Evolutionary conservation across 805 yeast species (phyloP), one percentile per base, ranked within the genome.

Genomic region (Saturnispora quitensis): DNA sequence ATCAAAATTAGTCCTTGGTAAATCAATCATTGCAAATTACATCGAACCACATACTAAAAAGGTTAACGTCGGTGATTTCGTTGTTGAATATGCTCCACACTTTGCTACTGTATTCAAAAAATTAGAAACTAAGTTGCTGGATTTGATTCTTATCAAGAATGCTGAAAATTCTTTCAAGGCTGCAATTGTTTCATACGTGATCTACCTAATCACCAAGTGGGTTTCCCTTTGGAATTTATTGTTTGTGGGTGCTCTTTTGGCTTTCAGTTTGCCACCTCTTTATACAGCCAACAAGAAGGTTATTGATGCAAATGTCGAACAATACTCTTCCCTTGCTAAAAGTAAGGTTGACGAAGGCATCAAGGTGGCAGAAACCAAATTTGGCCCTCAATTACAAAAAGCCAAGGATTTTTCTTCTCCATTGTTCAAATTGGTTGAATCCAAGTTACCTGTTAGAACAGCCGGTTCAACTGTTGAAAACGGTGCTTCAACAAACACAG

Each of bases 11-110:
- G 69, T 84, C 58, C 76, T 86, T 47, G 96, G 96, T 58, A 73
- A 75, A 63, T 97, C 97, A 18, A 75, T 90, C 56, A 83, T 91
- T 55, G 77, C 89, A 55, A 79, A 82, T 61, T 81, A 85, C 74
- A 82, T 77, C 66, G 89, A 93, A 51, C 88, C 93, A 51, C n/a
- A 35, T 12, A 71, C 78, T n/a, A 63, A 68, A 45, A 61, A 63
- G 52, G 60, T 73, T 5, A 62, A 60, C 53, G 49, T 62, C 31
- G 63, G 68, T 46, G 56, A 62, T 31, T 56, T 54, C 45, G 64
- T 66, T 18, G 67, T 62, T 18, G 48, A 54, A 27, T 61, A 62
- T 49, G 61, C 67, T 20, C 54, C 62, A n/a, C 73, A 76, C 58
- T 65, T 68, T 56, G 69, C 64, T 36, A 58, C 59, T 7, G 65